Base-by-base conservation (phyloP, 2,329 filamentous ascomycete genomes). In the Botrytis porri region DNA sequence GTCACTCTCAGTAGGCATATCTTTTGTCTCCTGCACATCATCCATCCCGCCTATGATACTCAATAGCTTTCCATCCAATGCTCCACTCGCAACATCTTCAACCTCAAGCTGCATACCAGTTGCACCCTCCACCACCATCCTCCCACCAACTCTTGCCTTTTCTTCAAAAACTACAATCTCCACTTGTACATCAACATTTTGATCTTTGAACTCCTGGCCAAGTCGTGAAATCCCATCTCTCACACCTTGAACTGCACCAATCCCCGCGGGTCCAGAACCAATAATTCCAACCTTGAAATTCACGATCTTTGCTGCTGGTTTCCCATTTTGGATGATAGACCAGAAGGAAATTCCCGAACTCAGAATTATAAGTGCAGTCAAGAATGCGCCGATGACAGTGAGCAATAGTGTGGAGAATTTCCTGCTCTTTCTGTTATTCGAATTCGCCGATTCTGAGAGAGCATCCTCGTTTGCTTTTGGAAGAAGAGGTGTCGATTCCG, bases 51-150 rank as follows among this genome's bases (percentile, higher is more conserved):
- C 35, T 43, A 54, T 45, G 43, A 45, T 59, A 20, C 39, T 22
- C 7, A 39, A 39, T 22, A 57, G 14, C 20, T 57, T 29, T n/a
- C 45, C n/a, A 65, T 65, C 12, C 37, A 41, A 39, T 12, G 7
- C 29, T 18, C 69, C 69, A 35, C 60, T 32, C 22, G 62, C 62
- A 32, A 71, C 45, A 71, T 71, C 69, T 45, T 71, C 69, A 12
- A 65, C 60, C 41, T 71, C 69, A 51, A 71, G 43, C 1, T 14
- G 45, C 37, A 51, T 32, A 10, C 25, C 14, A 18, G 12, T 32
- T 29, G 18, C 7, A 54, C 16, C 25, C 43, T 66, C 63, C 29
- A 71, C 10, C 4, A 57, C 61, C 69, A 71, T 71, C 29, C 69
- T 71, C 14, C 69, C 69, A 3, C 69, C 69, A 43, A 65, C 32